Base-by-base conservation (phyloP, 805 yeast genomes). In the Hanseniaspora vineae region DNA sequence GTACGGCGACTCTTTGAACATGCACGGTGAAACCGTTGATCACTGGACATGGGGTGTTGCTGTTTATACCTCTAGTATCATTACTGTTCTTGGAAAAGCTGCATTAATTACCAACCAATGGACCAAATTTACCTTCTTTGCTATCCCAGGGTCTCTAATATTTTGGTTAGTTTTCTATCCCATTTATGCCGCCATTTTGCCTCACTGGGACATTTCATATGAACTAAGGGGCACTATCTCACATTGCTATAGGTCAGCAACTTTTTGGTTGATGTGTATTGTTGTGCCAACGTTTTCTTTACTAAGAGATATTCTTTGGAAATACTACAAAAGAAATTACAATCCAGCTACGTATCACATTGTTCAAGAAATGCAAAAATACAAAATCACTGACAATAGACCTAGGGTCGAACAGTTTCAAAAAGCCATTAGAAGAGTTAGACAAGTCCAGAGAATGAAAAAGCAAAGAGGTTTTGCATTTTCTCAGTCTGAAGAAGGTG, bases 391-490 rank as follows among this genome's bases (percentile, higher is more conserved):
- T 51, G 96, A 90, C 61, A 84, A 84, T 64, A 76, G 95, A 54
- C 98, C 99, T n/a, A 78, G 96, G 56, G 79, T 89, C 76, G 95
- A 88, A 55, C 95, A 89, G 53, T 92, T 92, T 73, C 98, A 92
- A 65, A 88, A 84, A 63, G 97, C 97, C 6, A 92, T 92, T 49
- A 76, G 97, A 60, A 92, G 88, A 61, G 97, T 92, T 20, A 81
- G 99, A 66, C 99, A 94, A 66, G 97, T 92, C 37, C 96, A 90
- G 65, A 77, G 99, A 65, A 90, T 92, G 85, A 84, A 94, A 62
- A 92, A 92, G 60, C 98, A 92, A 67, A 80, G 97, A 66, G 99
- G 99, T 6, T 92, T 86, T 71, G 99, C 99, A 1, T 92, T 92
- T 58, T 88, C 97, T 6, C 97, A 92, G 65, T 88, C 84, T 44